Evolutionary conservation across 2,329 filamentous ascomycete genomes (phyloP).

Genomic region (Rasamsonia emersonii): DNA sequence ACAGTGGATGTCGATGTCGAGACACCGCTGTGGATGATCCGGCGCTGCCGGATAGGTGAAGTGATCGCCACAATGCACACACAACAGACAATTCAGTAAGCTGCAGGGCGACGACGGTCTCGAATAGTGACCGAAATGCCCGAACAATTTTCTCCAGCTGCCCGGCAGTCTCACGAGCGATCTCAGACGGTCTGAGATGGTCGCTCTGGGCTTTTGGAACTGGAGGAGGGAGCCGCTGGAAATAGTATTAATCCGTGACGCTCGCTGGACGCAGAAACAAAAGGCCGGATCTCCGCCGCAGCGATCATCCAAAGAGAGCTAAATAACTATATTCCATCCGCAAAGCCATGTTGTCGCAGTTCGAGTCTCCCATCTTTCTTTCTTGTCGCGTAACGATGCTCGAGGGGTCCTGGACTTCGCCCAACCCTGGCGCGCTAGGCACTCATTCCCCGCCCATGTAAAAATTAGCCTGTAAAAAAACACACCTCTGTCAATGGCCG

Average conservation of each 20-base stretch:
- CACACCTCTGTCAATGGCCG: slow-evolving; percentile 18
- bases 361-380: slow-evolving; percentile 2
- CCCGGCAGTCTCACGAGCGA: too few species aligned
- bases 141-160: too few species aligned
- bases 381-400: slow-evolving; percentile 22
- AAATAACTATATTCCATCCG: slow-evolving; percentile 20
- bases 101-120: too few species aligned
- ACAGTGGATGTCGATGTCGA: too few species aligned
- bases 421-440: slow-evolving; percentile 29
- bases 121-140: too few species aligned
- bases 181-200: too few species aligned
- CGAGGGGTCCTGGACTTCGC: slow-evolving; percentile 20
- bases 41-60: too few species aligned
- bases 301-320: slow-evolving; percentile 21
- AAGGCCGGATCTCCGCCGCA: slow-evolving; percentile 32
- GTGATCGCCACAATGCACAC: too few species aligned
- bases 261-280: slow-evolving; percentile 34
- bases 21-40: neutral
- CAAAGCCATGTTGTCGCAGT: slow-evolving; percentile 7
- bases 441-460: slow-evolving; percentile 23
- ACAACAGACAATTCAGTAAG: too few species aligned
- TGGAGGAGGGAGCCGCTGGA: too few species aligned
- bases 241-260: slow-evolving; percentile 37
- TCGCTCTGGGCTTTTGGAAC: too few species aligned
- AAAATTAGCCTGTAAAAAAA: slow-evolving; percentile 31